Conservation (phyloP, 1,139 yeast species). For the Suhomyces choctaworum region DNA sequence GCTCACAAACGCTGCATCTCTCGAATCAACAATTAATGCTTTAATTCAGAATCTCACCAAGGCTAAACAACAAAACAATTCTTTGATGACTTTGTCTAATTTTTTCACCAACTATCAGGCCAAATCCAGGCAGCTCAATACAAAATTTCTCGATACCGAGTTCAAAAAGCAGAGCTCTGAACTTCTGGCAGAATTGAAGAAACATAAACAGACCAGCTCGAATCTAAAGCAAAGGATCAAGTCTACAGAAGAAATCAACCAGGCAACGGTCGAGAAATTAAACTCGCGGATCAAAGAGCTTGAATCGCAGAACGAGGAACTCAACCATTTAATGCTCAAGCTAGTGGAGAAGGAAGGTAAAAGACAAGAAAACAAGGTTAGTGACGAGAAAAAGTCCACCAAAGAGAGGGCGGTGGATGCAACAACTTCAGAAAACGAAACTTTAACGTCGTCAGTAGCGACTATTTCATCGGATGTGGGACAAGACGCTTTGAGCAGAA, state of each 20-base stretch:
- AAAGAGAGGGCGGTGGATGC: not conserved
- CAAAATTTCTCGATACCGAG: slow-evolving; percentile 26
- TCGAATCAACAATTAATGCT: slow-evolving; percentile 41
- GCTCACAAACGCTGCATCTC: slow-evolving; percentile 53
- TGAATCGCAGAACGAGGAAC: slow-evolving; percentile 10
- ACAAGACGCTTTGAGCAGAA: slow-evolving; percentile 1
- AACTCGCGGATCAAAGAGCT: slow-evolving; percentile 17
- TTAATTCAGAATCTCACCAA: slow-evolving; percentile 32
- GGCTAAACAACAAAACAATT: slow-evolving; percentile 39
- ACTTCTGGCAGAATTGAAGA: slow-evolving; percentile 23
- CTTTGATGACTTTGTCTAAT: slow-evolving; percentile 32
- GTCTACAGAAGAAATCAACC: slow-evolving; percentile 21
- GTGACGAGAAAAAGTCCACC: not conserved
- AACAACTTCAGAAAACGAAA: not conserved
- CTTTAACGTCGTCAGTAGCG: not conserved
- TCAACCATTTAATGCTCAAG: slow-evolving; percentile 12
- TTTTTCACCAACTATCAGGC: slow-evolving; percentile 33
- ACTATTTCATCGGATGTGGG: not conserved
- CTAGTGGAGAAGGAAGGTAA: slow-evolving; percentile 7
- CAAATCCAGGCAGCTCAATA: slow-evolving; percentile 32
- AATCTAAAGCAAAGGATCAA: slow-evolving; percentile 23
- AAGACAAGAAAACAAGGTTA: slow-evolving; percentile 2
- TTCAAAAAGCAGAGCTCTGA: slow-evolving; percentile 22
- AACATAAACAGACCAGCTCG: slow-evolving; percentile 22
- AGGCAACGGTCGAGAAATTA: slow-evolving; percentile 20